phyloP scores from a whole-genome alignment of 352 stramenopile species.

The Phytophthora chlamydospora region DNA sequence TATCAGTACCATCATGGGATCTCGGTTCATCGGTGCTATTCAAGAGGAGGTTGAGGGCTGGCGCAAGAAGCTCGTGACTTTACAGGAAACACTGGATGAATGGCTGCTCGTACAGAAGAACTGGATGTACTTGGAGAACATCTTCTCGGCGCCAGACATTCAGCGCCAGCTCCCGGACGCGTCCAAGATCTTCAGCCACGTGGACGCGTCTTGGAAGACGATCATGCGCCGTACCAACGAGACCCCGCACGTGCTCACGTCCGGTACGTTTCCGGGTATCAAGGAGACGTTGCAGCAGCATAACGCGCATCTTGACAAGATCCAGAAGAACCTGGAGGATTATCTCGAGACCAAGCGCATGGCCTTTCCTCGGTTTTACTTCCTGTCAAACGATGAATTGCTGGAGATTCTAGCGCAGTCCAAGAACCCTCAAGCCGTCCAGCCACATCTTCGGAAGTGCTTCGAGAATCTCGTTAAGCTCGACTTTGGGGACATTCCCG shows the following conservation, averaged over 20 bases:
- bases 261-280: slow-evolving; percentile 78
- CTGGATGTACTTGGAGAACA: slow-evolving; percentile 91
- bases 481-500: slow-evolving; percentile 78
- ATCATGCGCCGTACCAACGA: slow-evolving; percentile 92
- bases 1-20: slow-evolving; percentile 93
- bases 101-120: slow-evolving; percentile 91
- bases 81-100: slow-evolving; percentile 90
- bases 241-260: slow-evolving; percentile 85
- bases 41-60: slow-evolving; percentile 90
- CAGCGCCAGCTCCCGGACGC: slow-evolving; percentile 90
- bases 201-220: slow-evolving; percentile 91
- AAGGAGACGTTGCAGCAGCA: slow-evolving; percentile 86
- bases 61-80: slow-evolving; percentile 80
- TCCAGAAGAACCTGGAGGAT: slow-evolving; percentile 93
- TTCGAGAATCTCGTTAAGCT: slow-evolving; percentile 92
- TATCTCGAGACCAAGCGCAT: slow-evolving; percentile 94
- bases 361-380: slow-evolving; percentile 95
- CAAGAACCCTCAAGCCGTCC: slow-evolving; percentile 94
- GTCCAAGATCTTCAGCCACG: slow-evolving; percentile 91
- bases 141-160: slow-evolving; percentile 91
- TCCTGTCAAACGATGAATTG: slow-evolving; percentile 95
- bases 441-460: slow-evolving; percentile 94
- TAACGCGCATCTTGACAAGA: slow-evolving; percentile 88
- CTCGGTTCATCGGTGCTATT: slow-evolving; percentile 91
- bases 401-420: slow-evolving; percentile 95